Evolutionary conservation across 208 protist genomes (phyloP).

Genomic region (Leishmania tropica): DNA sequence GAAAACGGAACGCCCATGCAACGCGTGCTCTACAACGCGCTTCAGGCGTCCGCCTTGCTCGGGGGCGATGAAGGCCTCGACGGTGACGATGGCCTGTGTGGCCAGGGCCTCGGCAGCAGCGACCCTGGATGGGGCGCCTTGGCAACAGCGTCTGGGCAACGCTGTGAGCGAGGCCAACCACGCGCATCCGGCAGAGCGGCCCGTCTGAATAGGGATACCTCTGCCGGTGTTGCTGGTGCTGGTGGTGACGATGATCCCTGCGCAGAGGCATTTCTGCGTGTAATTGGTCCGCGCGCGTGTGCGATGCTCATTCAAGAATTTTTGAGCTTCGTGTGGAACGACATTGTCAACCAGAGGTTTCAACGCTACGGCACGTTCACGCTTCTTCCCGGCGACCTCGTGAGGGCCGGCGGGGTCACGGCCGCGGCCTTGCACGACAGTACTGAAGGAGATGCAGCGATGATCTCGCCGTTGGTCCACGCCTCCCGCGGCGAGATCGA

Average conservation of each 20-base stretch:
- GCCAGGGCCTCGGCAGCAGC: constrained; percentile 2
- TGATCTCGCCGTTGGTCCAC: constrained; percentile 19
- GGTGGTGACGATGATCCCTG: constrained; percentile 62
- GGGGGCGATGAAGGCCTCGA: constrained; percentile 28
- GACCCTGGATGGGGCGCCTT: neutral
- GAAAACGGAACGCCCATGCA: constrained; percentile 81
- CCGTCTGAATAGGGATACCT: neutral
- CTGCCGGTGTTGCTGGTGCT: neutral
- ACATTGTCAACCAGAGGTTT: constrained; percentile 85
- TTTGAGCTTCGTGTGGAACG: constrained; percentile 88
- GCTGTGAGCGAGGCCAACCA: neutral
- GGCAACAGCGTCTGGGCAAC: neutral
- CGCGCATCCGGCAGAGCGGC: neutral
- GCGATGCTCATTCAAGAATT: constrained; percentile 86
- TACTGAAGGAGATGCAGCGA: neutral
- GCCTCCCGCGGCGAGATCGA: constrained; percentile 56
- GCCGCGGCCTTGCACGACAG: neutral
- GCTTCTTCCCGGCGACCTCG: constrained; percentile 83
- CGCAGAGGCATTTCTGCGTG: constrained; percentile 78
- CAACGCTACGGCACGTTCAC: constrained; percentile 87
- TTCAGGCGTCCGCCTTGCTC: constrained; percentile 66
- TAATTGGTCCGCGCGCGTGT: constrained; percentile 75
- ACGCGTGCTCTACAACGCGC: constrained; percentile 74
- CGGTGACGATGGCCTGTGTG: neutral
- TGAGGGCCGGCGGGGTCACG: constrained; percentile 38